Conservation (phyloP, 495 filamentous ascomycete species). For the Lineolata rhizophorae region DNA sequence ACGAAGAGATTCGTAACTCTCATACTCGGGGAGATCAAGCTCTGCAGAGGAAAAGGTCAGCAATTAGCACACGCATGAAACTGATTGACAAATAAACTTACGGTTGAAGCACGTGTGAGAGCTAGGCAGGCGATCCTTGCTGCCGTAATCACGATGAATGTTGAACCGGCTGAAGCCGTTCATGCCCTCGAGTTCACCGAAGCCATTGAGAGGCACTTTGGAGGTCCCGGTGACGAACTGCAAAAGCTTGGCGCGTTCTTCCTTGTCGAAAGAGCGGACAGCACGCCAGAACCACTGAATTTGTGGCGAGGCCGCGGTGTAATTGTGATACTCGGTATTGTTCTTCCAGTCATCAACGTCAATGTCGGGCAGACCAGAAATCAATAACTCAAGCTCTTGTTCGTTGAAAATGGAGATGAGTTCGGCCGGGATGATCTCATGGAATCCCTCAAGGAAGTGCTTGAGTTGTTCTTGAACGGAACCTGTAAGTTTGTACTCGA, state of each 20-base stretch:
- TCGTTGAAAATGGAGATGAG: slow-evolving; percentile 97
- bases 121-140: slow-evolving; percentile 87
- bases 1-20: slow-evolving; percentile 78
- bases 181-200: slow-evolving; percentile 98
- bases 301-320: slow-evolving; percentile 78
- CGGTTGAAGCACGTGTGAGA: slow-evolving; percentile 99
- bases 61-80: slow-evolving; percentile 2
- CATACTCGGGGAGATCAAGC: slow-evolving; percentile 96
- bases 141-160: slow-evolving; percentile 95
- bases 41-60: slow-evolving; percentile 34
- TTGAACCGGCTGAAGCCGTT: slow-evolving; percentile 97
- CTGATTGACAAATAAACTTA: slow-evolving; percentile 30
- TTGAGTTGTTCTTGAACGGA: slow-evolving; percentile 90
- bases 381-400: slow-evolving; percentile 89
- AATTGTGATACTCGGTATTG: slow-evolving; percentile 97
- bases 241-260: slow-evolving; percentile 89
- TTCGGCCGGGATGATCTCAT: slow-evolving; percentile 89
- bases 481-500: slow-evolving; percentile 79
- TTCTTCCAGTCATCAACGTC: slow-evolving; percentile 98
- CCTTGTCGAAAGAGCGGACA: slow-evolving; percentile 94
- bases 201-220: slow-evolving; percentile 96
- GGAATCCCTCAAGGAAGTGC: slow-evolving; percentile 84
- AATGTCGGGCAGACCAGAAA: slow-evolving; percentile 92
- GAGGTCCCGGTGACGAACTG: slow-evolving; percentile 97
- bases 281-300: slow-evolving; percentile 99